Conservation (phyloP, 768 basidiomycete genomes). For the Fomitopsis pulvina region DNA sequence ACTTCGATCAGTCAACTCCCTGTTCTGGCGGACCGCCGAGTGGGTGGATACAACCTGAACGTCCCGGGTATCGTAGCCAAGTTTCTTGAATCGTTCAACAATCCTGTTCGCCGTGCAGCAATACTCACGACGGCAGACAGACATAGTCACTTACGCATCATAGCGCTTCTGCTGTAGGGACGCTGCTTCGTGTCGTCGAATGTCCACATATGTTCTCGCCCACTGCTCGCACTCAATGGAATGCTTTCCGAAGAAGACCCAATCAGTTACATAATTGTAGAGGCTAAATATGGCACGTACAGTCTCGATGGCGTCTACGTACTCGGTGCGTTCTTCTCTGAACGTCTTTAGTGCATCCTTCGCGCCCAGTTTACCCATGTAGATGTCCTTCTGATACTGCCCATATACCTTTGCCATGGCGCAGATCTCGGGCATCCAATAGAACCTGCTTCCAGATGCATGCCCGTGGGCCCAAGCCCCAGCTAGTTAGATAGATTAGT, state of each 20-base stretch:
- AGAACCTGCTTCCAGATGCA: background rate
- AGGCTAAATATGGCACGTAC: background rate
- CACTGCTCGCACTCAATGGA: background rate
- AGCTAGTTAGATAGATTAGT: too few relatives aligned
- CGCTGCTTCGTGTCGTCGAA: background rate
- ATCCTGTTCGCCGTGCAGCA: background rate
- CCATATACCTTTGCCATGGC: background rate
- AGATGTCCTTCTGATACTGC: background rate
- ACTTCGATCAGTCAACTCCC: background rate
- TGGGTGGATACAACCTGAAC: background rate
- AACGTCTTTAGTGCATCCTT: background rate
- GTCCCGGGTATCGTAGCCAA: background rate
- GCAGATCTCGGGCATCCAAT: background rate
- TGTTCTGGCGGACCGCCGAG: background rate
- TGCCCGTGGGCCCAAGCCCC: too few relatives aligned
- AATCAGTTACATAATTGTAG: background rate
- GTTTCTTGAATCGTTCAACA: background rate
- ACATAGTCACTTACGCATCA: background rate
- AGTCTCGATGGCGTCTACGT: background rate
- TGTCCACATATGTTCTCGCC: background rate
- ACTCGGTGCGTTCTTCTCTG: background rate
- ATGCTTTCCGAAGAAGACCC: background rate
- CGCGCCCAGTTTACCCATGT: background rate
- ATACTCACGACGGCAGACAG: background rate
- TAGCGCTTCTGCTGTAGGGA: background rate